Percentiles rank a stretch among this genome's conserved stretches.
Conservation (phyloP, 306 rosid species). For the Astragalus membranaceus region DNA sequence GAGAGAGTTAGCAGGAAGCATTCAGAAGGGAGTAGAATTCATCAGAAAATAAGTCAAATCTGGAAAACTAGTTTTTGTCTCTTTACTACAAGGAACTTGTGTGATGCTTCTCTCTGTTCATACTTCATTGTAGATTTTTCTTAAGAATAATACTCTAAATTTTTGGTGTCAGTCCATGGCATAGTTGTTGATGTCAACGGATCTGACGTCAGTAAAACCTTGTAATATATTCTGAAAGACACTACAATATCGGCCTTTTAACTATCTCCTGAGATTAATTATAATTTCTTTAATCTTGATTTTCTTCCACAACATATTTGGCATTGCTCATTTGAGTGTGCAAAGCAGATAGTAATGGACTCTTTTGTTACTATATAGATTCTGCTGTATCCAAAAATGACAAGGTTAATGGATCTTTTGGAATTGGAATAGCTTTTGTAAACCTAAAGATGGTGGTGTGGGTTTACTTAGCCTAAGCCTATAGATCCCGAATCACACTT, state of each 20-base stretch:
- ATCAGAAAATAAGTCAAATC: conserved; percentile 31
- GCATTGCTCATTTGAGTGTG: neutral
- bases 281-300: neutral
- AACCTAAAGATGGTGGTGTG: no score
- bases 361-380: neutral
- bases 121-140: neutral
- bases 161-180: neutral
- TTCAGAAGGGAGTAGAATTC: conserved; percentile 62
- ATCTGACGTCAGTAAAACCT: conserved; percentile 12
- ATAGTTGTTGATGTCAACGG: conserved; percentile 6
- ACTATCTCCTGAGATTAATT: neutral
- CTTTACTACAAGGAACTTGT: neutral
- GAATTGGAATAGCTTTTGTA: no score
- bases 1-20: conserved; percentile 51
- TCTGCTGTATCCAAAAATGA: neutral
- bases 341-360: neutral
- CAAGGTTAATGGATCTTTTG: neutral
- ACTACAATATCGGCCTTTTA: neutral
- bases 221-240: conserved; percentile 4
- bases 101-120: conserved; percentile 20
- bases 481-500: no score
- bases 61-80: neutral
- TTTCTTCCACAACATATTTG: neutral
- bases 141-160: neutral
- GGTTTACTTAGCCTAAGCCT: no score